phyloP scores from a whole-genome alignment of 108 stramenopile species.

The Cafeteria roenbergensis region DNA sequence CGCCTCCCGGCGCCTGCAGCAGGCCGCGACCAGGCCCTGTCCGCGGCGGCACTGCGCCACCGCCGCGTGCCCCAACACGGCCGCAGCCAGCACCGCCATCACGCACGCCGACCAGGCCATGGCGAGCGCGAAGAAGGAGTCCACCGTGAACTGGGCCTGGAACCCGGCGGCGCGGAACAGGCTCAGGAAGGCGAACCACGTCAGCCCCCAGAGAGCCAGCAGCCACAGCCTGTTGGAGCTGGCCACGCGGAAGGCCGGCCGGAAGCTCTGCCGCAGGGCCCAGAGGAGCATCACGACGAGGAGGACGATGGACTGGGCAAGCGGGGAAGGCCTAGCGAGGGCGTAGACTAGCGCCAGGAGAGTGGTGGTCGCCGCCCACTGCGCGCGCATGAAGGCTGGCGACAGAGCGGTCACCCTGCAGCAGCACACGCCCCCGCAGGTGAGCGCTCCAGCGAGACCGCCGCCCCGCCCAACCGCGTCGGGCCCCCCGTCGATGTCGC shows the following conservation, averaged over 20 bases:
- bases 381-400: background rate
- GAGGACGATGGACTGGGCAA: background rate
- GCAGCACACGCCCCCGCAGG: too few species aligned
- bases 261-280: background rate
- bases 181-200: background rate
- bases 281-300: background rate
- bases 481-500: too few species aligned
- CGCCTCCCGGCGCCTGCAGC: too few species aligned
- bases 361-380: background rate
- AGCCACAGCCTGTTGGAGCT: background rate
- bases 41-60: too few species aligned
- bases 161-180: background rate
- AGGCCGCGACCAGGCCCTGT: too few species aligned
- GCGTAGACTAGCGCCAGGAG: background rate
- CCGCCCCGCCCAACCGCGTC: too few species aligned
- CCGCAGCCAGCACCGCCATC: too few species aligned
- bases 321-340: background rate
- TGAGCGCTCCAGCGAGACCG: too few species aligned
- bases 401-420: too few species aligned
- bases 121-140: background rate
- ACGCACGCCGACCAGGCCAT: background rate
- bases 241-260: background rate
- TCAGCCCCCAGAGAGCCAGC: background rate
- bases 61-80: too few species aligned
- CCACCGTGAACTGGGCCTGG: background rate